phyloP scores from a whole-genome alignment of 2,329 filamentous ascomycete genomes.

The Paecilomyces formosus region DNA sequence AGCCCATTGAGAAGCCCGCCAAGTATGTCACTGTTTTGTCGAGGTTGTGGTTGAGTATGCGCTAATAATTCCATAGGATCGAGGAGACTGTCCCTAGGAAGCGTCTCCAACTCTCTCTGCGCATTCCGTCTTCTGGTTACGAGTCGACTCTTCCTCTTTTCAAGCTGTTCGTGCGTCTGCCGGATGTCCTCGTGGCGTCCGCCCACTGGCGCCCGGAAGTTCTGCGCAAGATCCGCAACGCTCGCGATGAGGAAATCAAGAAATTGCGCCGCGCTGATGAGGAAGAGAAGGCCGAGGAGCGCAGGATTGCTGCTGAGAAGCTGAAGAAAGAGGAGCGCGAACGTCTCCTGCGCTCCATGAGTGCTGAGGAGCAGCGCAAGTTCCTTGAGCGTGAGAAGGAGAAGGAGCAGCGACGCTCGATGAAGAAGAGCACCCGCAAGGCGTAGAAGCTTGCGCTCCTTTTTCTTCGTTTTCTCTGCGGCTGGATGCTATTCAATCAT shows the following conservation, averaged over 20 bases:
- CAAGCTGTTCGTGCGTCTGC: conserved; percentile 72
- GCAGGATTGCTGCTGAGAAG: conserved; percentile 45
- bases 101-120: conserved; percentile 70
- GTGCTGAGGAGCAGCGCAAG: conserved; percentile 79
- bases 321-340: conserved; percentile 87
- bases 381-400: conserved; percentile 74
- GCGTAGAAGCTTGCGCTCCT: conserved; percentile 21
- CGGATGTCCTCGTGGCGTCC: conserved; percentile 67
- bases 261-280: conserved; percentile 75
- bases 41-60: background rate
- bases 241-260: conserved; percentile 71
- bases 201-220: conserved; percentile 90
- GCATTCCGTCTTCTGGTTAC: conserved; percentile 62
- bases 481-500: background rate
- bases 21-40: conserved; percentile 49
- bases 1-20: conserved; percentile 76
- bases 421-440: conserved; percentile 56
- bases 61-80: conserved; percentile 46
- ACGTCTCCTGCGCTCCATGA: conserved; percentile 65
- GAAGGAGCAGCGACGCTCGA: conserved; percentile 57
- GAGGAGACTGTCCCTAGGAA: conserved; percentile 81
- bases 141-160: conserved; percentile 65
- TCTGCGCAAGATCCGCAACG: conserved; percentile 69
- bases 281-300: conserved; percentile 58
- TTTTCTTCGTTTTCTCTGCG: background rate